A percentile compares a stretch with the other conserved stretches of the same genome.
These are phyloP conservation scores for Neurospora discreta DNA, from an alignment of 495 filamentous ascomycete species.

Conservation along the genomic window DNA sequence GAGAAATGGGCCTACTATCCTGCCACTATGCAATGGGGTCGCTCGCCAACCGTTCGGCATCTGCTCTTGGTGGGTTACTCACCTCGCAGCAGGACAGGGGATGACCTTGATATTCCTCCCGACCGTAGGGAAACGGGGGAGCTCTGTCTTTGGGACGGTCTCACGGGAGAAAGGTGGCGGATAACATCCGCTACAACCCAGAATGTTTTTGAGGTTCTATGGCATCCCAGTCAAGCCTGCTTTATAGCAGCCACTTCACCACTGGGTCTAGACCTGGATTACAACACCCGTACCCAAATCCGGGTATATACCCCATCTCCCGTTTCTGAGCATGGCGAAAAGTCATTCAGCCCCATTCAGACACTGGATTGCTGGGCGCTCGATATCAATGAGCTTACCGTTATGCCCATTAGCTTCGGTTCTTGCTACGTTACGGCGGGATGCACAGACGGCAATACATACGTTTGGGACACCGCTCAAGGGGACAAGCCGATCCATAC, in stretches of 20 bases:
- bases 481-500: slow-evolving; percentile 47
- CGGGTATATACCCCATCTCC: slow-evolving; percentile 28
- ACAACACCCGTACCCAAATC: slow-evolving; percentile 38
- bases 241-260: slow-evolving; percentile 55
- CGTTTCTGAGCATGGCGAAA: slow-evolving; percentile 16
- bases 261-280: slow-evolving; percentile 27
- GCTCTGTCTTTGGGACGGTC: slow-evolving; percentile 59
- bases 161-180: slow-evolving; percentile 33
- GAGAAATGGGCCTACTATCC: slow-evolving; percentile 53
- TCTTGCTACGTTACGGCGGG: slow-evolving; percentile 61
- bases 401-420: slow-evolving; percentile 39
- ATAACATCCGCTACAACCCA: slow-evolving; percentile 44
- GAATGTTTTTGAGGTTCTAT: slow-evolving; percentile 71
- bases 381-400: slow-evolving; percentile 80
- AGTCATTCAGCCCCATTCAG: slow-evolving; percentile 26
- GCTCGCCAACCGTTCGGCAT: slow-evolving; percentile 33
- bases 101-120: slow-evolving; percentile 44
- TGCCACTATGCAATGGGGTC: slow-evolving; percentile 65
- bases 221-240: slow-evolving; percentile 51
- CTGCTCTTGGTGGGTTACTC: slow-evolving; percentile 70
- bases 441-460: slow-evolving; percentile 72
- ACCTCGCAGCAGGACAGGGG: slow-evolving; percentile 39
- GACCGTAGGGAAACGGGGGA: slow-evolving; percentile 48
- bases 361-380: slow-evolving; percentile 59
- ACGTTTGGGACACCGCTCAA: slow-evolving; percentile 72